Evolutionary conservation across 1,139 yeast species (phyloP).

Genomic region (Kazachstania sp.): DNA sequence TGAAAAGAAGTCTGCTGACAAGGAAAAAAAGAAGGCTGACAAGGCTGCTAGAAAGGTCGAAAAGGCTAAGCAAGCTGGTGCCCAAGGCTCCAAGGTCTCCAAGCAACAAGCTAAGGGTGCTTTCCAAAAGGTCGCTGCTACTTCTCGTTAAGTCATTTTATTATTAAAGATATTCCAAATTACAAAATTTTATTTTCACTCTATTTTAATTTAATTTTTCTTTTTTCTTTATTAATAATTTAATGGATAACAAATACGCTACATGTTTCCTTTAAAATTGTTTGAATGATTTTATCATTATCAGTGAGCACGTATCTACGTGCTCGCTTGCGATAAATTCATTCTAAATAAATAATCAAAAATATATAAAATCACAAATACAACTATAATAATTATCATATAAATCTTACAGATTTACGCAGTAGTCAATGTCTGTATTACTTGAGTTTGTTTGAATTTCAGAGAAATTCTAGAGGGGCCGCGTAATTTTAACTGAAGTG

Average conservation of each 20-base stretch:
- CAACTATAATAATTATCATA: not conserved
- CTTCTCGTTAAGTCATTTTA: slow-evolving; percentile 66
- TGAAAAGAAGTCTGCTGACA: slow-evolving; percentile 79
- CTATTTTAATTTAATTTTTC: not conserved
- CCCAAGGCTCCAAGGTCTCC: slow-evolving; percentile 60
- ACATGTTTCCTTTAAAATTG: not conserved
- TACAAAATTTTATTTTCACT: not conserved
- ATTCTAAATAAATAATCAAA: too few species aligned
- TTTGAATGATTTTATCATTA: not conserved
- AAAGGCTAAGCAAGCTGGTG: slow-evolving; percentile 77
- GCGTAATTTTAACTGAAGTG: too few species aligned
- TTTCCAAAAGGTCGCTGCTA: slow-evolving; percentile 92
- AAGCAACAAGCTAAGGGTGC: slow-evolving; percentile 90
- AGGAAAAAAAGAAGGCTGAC: slow-evolving; percentile 90
- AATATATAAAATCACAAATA: not conserved
- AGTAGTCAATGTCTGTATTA: too few species aligned
- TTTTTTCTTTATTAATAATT: not conserved
- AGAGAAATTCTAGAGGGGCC: too few species aligned
- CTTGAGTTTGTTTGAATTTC: too few species aligned
- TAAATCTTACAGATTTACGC: too few species aligned
- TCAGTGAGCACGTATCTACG: not conserved
- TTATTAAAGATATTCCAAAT: not conserved
- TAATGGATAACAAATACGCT: not conserved
- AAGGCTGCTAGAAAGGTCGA: slow-evolving; percentile 94
- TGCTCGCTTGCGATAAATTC: too few species aligned